phyloP scores from a whole-genome alignment of 1,139 yeast genomes.

The Protomyces gravidus region DNA sequence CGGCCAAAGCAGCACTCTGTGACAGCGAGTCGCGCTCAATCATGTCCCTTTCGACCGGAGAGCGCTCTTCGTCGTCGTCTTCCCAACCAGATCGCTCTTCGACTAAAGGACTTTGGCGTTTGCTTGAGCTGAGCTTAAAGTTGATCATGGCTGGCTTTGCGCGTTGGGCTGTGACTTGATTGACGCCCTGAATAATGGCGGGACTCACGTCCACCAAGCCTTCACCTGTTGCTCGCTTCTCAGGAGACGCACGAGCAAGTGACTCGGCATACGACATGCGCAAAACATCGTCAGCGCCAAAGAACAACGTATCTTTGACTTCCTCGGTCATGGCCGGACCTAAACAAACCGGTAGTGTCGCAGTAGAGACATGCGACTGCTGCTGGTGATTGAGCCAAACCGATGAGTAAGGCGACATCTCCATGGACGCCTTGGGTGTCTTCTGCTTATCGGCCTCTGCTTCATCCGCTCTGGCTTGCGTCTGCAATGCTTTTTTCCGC shows the following conservation, averaged over 20 bases:
- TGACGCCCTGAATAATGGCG: conserved; percentile 22
- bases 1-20: background rate
- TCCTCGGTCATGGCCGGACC: conserved; percentile 4
- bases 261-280: conserved; percentile 26
- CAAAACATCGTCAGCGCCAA: conserved; percentile 18
- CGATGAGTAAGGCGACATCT: no score
- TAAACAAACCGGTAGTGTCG: conserved; percentile 13
- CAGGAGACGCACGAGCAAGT: background rate
- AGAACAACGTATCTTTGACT: conserved; percentile 1
- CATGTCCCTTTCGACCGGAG: conserved; percentile 21
- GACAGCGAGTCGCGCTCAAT: conserved; percentile 8
- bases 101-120: background rate
- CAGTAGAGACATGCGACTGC: no score
- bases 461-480: no score
- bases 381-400: no score
- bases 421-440: no score
- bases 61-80: conserved; percentile 6
- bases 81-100: conserved; percentile 9
- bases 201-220: conserved; percentile 5
- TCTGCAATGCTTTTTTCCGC: no score
- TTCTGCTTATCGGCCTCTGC: no score
- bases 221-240: background rate
- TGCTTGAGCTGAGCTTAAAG: background rate
- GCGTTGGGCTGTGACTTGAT: conserved; percentile 2
- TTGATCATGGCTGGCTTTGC: background rate